phyloP scores from a whole-genome alignment of 768 basidiomycete genomes.

The Megacollybia marginata region DNA sequence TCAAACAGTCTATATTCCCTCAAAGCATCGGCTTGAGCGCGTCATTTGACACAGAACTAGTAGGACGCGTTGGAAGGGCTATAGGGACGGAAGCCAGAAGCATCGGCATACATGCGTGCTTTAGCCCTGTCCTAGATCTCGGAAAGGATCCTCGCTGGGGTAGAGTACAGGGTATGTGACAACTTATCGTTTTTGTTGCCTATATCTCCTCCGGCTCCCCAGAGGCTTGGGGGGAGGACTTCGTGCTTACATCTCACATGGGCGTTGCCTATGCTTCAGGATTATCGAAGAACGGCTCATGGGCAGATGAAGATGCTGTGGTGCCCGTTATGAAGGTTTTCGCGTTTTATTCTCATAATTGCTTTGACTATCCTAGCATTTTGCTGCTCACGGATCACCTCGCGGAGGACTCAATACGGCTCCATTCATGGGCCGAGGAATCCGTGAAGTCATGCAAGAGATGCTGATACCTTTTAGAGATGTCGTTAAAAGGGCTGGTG shows the following conservation, averaged over 20 bases:
- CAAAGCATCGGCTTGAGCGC: constrained; percentile 15
- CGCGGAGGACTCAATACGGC: constrained; percentile 16
- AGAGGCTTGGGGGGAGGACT: constrained; percentile 22
- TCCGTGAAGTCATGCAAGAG: constrained; percentile 15
- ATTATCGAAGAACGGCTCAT: constrained; percentile 17
- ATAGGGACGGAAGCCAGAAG: constrained; percentile 17
- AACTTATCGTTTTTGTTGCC: neutral
- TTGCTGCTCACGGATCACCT: constrained; percentile 18
- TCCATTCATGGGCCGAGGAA: constrained; percentile 14
- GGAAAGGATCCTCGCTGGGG: constrained; percentile 21
- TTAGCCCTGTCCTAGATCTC: constrained; percentile 18
- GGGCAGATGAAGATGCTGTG: constrained; percentile 18
- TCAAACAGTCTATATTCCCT: constrained; percentile 18
- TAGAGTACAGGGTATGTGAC: constrained; percentile 11
- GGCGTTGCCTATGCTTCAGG: constrained; percentile 16
- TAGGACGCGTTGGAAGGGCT: constrained; percentile 14
- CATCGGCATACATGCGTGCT: constrained; percentile 17
- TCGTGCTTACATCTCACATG: constrained; percentile 16
- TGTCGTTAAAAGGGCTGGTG: constrained; percentile 14
- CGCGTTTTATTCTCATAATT: neutral
- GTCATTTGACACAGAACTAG: constrained; percentile 12
- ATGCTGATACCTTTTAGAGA: constrained; percentile 19
- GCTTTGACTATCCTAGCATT: constrained; percentile 9
- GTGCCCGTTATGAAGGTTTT: constrained; percentile 17
- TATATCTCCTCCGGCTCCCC: neutral